Conservation (phyloP, 129 eudicot genomes). For the Lactuca sativa region DNA sequence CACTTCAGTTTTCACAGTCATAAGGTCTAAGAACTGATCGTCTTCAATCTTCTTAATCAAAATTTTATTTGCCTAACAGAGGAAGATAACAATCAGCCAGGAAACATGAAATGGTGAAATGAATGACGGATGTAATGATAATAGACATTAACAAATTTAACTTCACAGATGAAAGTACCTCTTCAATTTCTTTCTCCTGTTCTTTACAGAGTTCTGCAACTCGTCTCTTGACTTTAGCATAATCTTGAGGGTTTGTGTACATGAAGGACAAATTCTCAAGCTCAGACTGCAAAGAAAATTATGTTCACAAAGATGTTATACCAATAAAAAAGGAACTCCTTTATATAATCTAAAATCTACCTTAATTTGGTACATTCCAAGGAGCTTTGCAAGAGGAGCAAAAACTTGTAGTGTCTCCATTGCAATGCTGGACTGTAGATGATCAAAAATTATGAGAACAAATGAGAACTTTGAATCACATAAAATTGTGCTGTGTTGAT, state of each 20-base stretch:
- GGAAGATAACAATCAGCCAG: conserved; percentile 18
- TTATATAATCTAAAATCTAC: conserved; percentile 23
- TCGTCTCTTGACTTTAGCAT: conserved; percentile 78
- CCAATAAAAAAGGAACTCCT: neutral
- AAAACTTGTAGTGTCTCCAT: conserved; percentile 74
- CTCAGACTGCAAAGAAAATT: conserved; percentile 53
- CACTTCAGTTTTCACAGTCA: conserved; percentile 41
- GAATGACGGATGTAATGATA: neutral
- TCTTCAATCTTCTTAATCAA: conserved; percentile 41
- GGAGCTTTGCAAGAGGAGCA: conserved; percentile 46
- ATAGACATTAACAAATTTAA: neutral
- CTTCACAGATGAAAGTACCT: conserved; percentile 43
- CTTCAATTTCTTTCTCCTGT: conserved; percentile 87
- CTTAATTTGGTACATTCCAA: conserved; percentile 48
- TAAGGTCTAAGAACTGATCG: conserved; percentile 41
- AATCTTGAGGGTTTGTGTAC: conserved; percentile 94
- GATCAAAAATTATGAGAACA: conserved; percentile 24
- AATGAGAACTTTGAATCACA: neutral
- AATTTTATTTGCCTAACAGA: conserved; percentile 45
- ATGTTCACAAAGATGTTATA: neutral
- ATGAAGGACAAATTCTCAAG: conserved; percentile 77
- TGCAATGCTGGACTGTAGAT: conserved; percentile 88
- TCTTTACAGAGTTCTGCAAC: conserved; percentile 82
- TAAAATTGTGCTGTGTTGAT: neutral
- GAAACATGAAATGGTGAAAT: neutral